These are phyloP conservation scores for Rubia balearica DNA, from an alignment of 305 asterid species.

Conservation along the genomic window DNA sequence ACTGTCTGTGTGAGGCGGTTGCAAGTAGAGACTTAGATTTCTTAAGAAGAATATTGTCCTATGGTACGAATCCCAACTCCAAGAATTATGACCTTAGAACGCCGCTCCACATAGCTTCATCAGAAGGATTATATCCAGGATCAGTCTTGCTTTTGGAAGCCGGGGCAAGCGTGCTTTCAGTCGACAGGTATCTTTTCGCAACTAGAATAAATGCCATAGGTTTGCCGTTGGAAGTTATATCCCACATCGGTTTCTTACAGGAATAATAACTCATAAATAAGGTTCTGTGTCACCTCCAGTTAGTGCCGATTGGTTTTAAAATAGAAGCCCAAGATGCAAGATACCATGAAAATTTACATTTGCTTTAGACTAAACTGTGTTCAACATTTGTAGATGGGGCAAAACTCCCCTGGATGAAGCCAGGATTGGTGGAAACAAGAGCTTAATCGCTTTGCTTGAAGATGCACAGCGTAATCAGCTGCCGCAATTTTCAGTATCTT, in stretches of 20 bases:
- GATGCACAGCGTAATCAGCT: constrained; percentile 40
- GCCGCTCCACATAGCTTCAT: constrained; percentile 68
- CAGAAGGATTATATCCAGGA: constrained; percentile 43
- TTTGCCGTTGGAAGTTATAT: background rate
- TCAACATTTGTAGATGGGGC: constrained; percentile 46
- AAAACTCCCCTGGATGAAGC: constrained; percentile 69
- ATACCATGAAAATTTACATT: too few species aligned
- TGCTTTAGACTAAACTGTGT: background rate
- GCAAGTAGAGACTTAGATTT: constrained; percentile 43
- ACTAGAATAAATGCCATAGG: background rate
- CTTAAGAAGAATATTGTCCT: constrained; percentile 35
- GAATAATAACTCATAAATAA: too few species aligned
- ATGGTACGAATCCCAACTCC: constrained; percentile 62
- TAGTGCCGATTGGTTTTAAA: too few species aligned
- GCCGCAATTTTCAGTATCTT: constrained; percentile 27
- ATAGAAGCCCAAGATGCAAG: too few species aligned
- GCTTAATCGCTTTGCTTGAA: constrained; percentile 48
- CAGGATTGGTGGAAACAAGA: constrained; percentile 43
- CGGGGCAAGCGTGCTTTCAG: constrained; percentile 60
- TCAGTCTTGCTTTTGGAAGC: constrained; percentile 41
- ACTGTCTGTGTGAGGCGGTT: constrained; percentile 47
- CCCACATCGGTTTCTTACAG: too few species aligned
- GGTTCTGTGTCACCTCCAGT: too few species aligned
- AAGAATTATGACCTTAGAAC: constrained; percentile 57
- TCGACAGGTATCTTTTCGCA: constrained; percentile 44